phyloP scores from a whole-genome alignment of 2,329 filamentous ascomycete species.

The Aspergillaceae sp. region DNA sequence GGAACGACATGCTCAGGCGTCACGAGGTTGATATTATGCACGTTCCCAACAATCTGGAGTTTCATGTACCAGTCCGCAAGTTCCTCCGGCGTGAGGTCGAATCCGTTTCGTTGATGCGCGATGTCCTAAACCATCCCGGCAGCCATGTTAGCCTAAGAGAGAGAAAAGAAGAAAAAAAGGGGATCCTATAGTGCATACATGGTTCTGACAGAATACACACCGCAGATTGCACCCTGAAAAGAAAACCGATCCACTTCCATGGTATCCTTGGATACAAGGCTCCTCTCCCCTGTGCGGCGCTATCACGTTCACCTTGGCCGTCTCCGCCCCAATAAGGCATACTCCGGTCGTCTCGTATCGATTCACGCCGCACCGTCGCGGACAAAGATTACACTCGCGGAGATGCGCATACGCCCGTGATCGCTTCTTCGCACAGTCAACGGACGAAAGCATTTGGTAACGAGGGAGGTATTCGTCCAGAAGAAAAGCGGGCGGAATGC shows the following conservation, averaged over 20 bases:
- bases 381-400: slow-evolving; percentile 71
- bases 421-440: slow-evolving; percentile 64
- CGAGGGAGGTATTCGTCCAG: slow-evolving; percentile 66
- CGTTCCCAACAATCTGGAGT: slow-evolving; percentile 65
- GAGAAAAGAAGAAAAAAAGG: no score
- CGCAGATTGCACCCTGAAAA: slow-evolving; percentile 69
- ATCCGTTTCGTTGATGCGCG: slow-evolving; percentile 69
- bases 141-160: background rate
- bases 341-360: slow-evolving; percentile 70
- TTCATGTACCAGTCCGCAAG: slow-evolving; percentile 77
- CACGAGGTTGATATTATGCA: slow-evolving; percentile 86
- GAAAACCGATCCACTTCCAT: slow-evolving; percentile 72
- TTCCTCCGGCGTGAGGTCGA: slow-evolving; percentile 68
- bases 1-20: slow-evolving; percentile 83
- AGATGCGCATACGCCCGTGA: slow-evolving; percentile 66
- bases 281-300: slow-evolving; percentile 81
- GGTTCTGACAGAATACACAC: slow-evolving; percentile 70
- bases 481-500: slow-evolving; percentile 58
- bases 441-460: slow-evolving; percentile 59
- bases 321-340: slow-evolving; percentile 65
- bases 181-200: slow-evolving; percentile 27
- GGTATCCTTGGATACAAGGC: slow-evolving; percentile 72
- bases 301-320: slow-evolving; percentile 72
- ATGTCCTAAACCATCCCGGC: slow-evolving; percentile 49
- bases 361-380: slow-evolving; percentile 67